Evolutionary conservation across 257 asterid species (phyloP).

Genomic region (Vinca minor): DNA sequence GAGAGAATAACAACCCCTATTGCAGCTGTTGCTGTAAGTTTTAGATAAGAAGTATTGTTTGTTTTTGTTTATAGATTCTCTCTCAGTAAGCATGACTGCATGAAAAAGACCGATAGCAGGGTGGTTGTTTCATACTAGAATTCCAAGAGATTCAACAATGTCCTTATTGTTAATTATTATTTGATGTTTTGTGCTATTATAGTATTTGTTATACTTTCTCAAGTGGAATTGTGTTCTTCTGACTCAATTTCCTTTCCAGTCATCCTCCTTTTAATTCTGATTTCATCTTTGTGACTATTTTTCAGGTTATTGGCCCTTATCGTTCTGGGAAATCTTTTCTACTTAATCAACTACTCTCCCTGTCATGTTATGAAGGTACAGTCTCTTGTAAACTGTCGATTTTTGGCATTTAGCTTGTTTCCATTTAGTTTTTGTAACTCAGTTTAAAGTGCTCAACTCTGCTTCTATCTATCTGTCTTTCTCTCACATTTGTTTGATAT

Average conservation of each 20-base stretch:
- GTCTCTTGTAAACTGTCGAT: slow-evolving; percentile 2
- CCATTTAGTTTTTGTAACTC: neutral
- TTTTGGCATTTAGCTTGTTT: slow-evolving; percentile 9
- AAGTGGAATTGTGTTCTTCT: neutral
- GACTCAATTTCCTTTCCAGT: neutral
- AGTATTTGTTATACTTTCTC: neutral
- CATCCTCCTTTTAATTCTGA: neutral
- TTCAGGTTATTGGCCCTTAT: slow-evolving; percentile 94
- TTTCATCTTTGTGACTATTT: slow-evolving; percentile 8
- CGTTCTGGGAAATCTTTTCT: slow-evolving; percentile 98
- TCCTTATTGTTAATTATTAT: too few relatives aligned
- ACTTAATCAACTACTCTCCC: slow-evolving; percentile 95
- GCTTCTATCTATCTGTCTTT: too few relatives aligned
- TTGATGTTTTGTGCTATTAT: neutral
- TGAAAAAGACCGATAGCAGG: neutral
- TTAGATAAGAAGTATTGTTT: slow-evolving; percentile 16
- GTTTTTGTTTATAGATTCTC: slow-evolving; percentile 6
- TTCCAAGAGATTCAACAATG: neutral
- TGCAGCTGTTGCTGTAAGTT: slow-evolving; percentile 89
- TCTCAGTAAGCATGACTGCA: slow-evolving; percentile 6
- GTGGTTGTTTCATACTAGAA: neutral
- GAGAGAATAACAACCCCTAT: slow-evolving; percentile 78
- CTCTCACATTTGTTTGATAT: neutral
- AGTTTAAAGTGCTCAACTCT: neutral
- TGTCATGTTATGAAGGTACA: slow-evolving; percentile 91